Evolutionary conservation across 2,329 filamentous ascomycete species (phyloP).

Genomic region (Mycosphaerelloides madeirae): DNA sequence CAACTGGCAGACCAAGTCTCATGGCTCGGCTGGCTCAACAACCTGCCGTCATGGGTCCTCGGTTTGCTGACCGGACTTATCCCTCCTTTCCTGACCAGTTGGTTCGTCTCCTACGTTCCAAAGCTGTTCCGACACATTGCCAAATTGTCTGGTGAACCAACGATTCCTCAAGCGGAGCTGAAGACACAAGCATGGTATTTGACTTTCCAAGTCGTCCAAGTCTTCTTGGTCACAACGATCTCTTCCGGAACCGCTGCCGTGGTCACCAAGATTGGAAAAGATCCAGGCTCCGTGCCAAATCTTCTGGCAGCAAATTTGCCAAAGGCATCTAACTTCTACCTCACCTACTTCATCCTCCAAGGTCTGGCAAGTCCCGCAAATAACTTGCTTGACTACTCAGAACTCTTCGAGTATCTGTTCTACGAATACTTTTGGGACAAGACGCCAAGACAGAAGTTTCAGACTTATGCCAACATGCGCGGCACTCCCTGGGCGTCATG

Average conservation of each 20-base stretch:
- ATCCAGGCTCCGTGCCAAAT: constrained; percentile 30
- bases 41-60: constrained; percentile 27
- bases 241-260: constrained; percentile 35
- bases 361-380: constrained; percentile 30
- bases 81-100: constrained; percentile 30
- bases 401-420: constrained; percentile 31
- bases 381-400: constrained; percentile 31
- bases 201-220: constrained; percentile 39
- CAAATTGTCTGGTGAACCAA: constrained; percentile 34
- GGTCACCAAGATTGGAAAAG: constrained; percentile 28
- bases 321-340: constrained; percentile 39
- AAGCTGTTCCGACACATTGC: constrained; percentile 34
- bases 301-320: constrained; percentile 35
- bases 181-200: constrained; percentile 38
- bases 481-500: constrained; percentile 43
- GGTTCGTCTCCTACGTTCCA: constrained; percentile 32
- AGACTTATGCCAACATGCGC: constrained; percentile 40
- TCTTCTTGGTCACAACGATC: constrained; percentile 40
- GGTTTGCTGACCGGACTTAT: constrained; percentile 31
- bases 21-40: constrained; percentile 29
- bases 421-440: constrained; percentile 34
- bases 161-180: constrained; percentile 42
- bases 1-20: constrained; percentile 27
- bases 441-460: constrained; percentile 45
- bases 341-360: constrained; percentile 39